phyloP scores from a whole-genome alignment of 2,329 filamentous ascomycete genomes.

The Penicillium expansum region DNA sequence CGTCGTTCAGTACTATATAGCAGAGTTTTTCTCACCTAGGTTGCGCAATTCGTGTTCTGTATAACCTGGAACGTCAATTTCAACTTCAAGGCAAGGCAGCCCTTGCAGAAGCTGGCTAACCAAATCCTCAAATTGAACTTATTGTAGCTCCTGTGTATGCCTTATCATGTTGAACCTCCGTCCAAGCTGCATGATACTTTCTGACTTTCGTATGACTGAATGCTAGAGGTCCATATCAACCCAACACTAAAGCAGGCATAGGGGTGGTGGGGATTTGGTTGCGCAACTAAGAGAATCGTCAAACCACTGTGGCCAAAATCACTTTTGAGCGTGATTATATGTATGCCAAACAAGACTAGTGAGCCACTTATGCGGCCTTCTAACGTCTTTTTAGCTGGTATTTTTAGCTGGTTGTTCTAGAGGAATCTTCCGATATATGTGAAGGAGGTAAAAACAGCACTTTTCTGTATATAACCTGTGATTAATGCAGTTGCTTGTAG shows the following conservation, averaged over 20 bases:
- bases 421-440: too few species aligned
- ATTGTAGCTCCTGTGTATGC: background rate
- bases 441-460: too few species aligned
- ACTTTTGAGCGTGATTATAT: too few species aligned
- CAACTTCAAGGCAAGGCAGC: background rate
- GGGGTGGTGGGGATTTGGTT: background rate
- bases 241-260: background rate
- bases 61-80: background rate
- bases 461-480: too few species aligned
- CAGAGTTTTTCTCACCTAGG: background rate
- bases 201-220: background rate
- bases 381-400: too few species aligned
- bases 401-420: too few species aligned
- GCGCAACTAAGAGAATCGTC: background rate
- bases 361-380: too few species aligned
- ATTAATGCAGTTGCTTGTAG: too few species aligned
- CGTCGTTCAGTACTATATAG: background rate
- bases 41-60: background rate
- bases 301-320: too few species aligned
- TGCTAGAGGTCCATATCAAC: background rate
- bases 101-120: background rate
- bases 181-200: background rate
- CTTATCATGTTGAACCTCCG: background rate
- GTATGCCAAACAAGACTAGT: background rate
- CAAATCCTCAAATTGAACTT: background rate